phyloP scores from a whole-genome alignment of 805 yeast species.

The Pichia rugopelliculosa region DNA sequence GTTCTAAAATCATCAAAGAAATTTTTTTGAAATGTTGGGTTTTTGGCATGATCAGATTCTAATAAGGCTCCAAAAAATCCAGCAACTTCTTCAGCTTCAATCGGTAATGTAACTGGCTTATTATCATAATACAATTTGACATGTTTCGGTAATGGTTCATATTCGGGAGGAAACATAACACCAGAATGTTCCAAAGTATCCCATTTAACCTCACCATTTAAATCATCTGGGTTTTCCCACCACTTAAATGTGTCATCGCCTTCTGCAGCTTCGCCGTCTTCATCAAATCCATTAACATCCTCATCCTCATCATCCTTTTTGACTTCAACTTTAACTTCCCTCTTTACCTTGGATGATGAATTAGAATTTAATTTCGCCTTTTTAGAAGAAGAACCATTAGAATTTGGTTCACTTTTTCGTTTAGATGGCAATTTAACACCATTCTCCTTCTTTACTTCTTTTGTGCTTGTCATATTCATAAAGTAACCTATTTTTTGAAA shows the following conservation, averaged over 20 bases:
- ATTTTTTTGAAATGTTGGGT: slow-evolving; percentile 79
- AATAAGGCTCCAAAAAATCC: slow-evolving; percentile 89
- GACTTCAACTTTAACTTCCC: background rate
- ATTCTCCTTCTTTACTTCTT: background rate
- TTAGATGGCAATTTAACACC: background rate
- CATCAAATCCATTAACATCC: slow-evolving; percentile 8
- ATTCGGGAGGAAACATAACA: slow-evolving; percentile 88
- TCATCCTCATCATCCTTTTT: slow-evolving; percentile 8
- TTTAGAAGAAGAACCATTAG: background rate
- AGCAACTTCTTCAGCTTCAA: slow-evolving; percentile 91
- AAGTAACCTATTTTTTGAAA: background rate
- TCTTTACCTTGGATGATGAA: background rate
- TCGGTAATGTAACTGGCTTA: slow-evolving; percentile 65
- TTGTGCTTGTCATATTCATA: background rate
- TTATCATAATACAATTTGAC: slow-evolving; percentile 74
- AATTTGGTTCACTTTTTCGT: background rate
- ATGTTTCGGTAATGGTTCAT: slow-evolving; percentile 74
- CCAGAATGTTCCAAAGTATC: slow-evolving; percentile 80
- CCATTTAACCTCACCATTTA: slow-evolving; percentile 80
- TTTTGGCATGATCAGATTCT: slow-evolving; percentile 81
- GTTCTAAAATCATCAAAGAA: slow-evolving; percentile 72
- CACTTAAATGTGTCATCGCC: slow-evolving; percentile 61
- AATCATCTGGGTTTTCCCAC: slow-evolving; percentile 77
- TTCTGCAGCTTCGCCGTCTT: slow-evolving; percentile 9
- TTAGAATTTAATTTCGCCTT: background rate